phyloP scores from a whole-genome alignment of 1,139 yeast genomes.

The Meyerozyma smithsonii region DNA sequence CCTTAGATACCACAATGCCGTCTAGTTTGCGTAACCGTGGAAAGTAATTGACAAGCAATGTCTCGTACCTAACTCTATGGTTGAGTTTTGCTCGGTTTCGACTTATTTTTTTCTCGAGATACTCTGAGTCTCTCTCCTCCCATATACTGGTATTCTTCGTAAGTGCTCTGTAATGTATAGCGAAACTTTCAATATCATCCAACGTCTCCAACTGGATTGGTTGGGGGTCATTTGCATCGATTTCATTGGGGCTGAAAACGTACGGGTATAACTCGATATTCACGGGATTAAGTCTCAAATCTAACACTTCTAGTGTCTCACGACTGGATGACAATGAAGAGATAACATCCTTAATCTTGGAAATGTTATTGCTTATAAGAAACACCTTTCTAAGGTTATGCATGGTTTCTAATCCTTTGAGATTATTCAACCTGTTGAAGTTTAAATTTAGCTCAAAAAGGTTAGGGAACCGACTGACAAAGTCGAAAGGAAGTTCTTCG shows the following conservation, averaged over 20 bases:
- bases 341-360: slow-evolving; percentile 29
- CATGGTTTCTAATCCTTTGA: slow-evolving; percentile 26
- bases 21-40: slow-evolving; percentile 33
- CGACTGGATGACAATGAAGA: slow-evolving; percentile 29
- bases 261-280: slow-evolving; percentile 48
- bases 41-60: slow-evolving; percentile 34
- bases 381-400: slow-evolving; percentile 34
- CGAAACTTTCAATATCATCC: slow-evolving; percentile 45
- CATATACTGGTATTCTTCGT: slow-evolving; percentile 31
- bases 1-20: slow-evolving; percentile 28
- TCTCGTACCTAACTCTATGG: slow-evolving; percentile 35
- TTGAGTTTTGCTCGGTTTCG: slow-evolving; percentile 18
- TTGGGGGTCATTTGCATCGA: slow-evolving; percentile 15
- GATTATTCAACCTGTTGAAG: slow-evolving; percentile 38
- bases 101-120: slow-evolving; percentile 17
- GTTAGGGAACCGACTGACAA: slow-evolving; percentile 40
- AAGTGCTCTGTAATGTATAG: slow-evolving; percentile 36
- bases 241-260: slow-evolving; percentile 46
- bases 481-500: slow-evolving; percentile 28
- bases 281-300: slow-evolving; percentile 48
- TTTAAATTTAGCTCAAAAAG: slow-evolving; percentile 46
- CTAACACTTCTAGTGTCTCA: slow-evolving; percentile 33
- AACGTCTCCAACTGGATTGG: slow-evolving; percentile 39
- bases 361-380: slow-evolving; percentile 43
- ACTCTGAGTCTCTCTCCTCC: slow-evolving; percentile 30